Percentiles rank a stretch among this genome's conserved stretches.
phyloP scores from a whole-genome alignment of 768 basidiomycete genomes.

The Leccinum broughii region DNA sequence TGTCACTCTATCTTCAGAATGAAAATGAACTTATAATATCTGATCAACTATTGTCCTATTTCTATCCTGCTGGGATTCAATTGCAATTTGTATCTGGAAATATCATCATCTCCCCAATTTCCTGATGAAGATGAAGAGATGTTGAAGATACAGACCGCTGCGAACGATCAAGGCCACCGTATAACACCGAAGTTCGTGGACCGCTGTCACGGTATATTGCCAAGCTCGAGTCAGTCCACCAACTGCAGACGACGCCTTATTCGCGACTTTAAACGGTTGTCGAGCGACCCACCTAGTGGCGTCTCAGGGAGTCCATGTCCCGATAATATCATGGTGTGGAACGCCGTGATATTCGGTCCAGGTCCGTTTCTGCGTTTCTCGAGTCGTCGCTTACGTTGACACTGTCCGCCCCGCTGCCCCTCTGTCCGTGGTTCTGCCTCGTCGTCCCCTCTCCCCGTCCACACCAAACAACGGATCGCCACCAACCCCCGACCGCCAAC shows the following conservation, averaged over 20 bases:
- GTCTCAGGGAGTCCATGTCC: conserved; percentile 97
- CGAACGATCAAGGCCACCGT: too few species aligned
- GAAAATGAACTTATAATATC: too few species aligned
- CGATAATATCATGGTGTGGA: conserved; percentile 99
- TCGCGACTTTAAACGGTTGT: conserved; percentile 95
- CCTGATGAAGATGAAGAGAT: too few species aligned
- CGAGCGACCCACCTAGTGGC: conserved; percentile 92
- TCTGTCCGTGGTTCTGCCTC: neutral
- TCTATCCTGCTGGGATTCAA: too few species aligned
- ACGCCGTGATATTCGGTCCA: conserved; percentile 99
- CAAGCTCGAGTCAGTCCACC: conserved; percentile 74
- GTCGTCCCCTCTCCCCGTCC: too few species aligned
- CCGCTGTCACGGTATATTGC: too few species aligned
- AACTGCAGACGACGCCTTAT: conserved; percentile 94
- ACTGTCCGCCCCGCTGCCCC: neutral
- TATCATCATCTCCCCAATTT: too few species aligned
- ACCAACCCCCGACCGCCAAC: neutral
- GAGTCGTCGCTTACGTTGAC: neutral
- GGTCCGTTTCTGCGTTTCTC: conserved; percentile 51
- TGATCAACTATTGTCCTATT: too few species aligned
- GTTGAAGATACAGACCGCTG: too few species aligned
- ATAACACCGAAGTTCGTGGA: too few species aligned
- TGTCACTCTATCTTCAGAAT: conserved; percentile 23
- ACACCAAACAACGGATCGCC: too few species aligned
- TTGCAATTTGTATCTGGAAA: too few species aligned